Evolutionary conservation across 768 basidiomycete genomes (phyloP).

Genomic region (Amyloporia xantha): DNA sequence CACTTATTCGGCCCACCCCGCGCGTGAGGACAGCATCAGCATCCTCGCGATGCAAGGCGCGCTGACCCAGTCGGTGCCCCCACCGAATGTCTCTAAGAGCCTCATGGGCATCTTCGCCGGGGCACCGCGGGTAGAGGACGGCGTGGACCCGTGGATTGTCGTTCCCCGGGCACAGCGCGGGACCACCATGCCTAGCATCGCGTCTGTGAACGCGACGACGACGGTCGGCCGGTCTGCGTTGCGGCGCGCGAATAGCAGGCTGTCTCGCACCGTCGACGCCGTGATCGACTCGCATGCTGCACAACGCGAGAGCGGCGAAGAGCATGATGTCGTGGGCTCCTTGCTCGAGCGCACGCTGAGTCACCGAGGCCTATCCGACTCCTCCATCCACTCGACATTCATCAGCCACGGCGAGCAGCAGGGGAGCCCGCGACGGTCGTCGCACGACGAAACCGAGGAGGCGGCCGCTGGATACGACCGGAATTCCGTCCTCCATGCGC

Average conservation of each 20-base stretch:
- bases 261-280: constrained; percentile 73
- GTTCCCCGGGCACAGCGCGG: constrained; percentile 32
- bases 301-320: constrained; percentile 33
- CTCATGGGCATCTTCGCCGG: constrained; percentile 93
- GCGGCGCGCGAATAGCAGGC: constrained; percentile 22
- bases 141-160: constrained; percentile 69
- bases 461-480: constrained; percentile 13
- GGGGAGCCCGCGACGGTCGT: not conserved
- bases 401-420: constrained; percentile 42
- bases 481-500: constrained; percentile 26
- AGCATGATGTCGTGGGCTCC: constrained; percentile 28
- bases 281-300: constrained; percentile 49
- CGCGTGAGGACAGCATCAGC: constrained; percentile 8
- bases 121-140: constrained; percentile 45
- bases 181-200: constrained; percentile 4
- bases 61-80: constrained; percentile 10
- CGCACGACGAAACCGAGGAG: not conserved
- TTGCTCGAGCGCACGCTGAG: constrained; percentile 62
- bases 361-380: constrained; percentile 83
- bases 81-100: constrained; percentile 23
- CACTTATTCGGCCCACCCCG: constrained; percentile 23
- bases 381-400: constrained; percentile 87
- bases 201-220: not conserved
- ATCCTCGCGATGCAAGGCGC: constrained; percentile 6
- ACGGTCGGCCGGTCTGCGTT: constrained; percentile 20